Conservation (phyloP, 2,329 filamentous ascomycete genomes). For the Xylariaceae sp. region DNA sequence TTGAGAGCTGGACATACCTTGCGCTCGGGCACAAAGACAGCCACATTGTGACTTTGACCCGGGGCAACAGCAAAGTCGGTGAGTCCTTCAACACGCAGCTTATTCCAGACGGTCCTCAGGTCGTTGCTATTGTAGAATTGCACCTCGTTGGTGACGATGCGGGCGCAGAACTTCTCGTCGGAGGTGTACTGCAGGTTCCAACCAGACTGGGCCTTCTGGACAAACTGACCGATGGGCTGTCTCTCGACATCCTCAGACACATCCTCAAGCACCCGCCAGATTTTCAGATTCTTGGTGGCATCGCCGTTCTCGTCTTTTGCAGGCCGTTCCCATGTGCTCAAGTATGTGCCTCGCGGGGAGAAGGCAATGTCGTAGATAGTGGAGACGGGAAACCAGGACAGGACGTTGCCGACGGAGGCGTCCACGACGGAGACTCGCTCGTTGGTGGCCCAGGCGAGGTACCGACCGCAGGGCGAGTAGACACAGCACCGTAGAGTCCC, state of each 20-base stretch:
- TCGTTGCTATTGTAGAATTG: slow-evolving; percentile 93
- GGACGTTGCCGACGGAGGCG: slow-evolving; percentile 67
- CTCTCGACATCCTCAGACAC: slow-evolving; percentile 58
- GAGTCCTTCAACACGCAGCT: slow-evolving; percentile 87
- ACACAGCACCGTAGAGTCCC: slow-evolving; percentile 91
- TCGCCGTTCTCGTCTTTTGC: slow-evolving; percentile 91
- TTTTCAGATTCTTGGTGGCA: slow-evolving; percentile 92
- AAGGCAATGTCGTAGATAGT: slow-evolving; percentile 95
- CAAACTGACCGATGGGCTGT: slow-evolving; percentile 79
- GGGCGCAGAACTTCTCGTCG: slow-evolving; percentile 90
- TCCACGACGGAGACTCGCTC: slow-evolving; percentile 85
- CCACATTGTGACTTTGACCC: slow-evolving; percentile 85
- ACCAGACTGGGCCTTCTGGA: slow-evolving; percentile 91
- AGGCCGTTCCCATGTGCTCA: slow-evolving; percentile 95
- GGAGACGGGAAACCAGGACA: slow-evolving; percentile 70
- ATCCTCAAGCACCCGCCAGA: slow-evolving; percentile 83
- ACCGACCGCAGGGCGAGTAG: slow-evolving; percentile 94
- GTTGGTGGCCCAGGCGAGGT: slow-evolving; percentile 89
- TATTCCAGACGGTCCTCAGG: slow-evolving; percentile 86
- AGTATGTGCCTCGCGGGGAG: slow-evolving; percentile 84
- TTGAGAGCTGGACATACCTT: slow-evolving; percentile 57
- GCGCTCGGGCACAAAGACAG: slow-evolving; percentile 91
- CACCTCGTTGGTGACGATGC: slow-evolving; percentile 92
- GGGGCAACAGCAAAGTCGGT: slow-evolving; percentile 85
- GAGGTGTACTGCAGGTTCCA: slow-evolving; percentile 97